These are phyloP conservation scores for Iberis amara DNA, from an alignment of 441 rosid species.

Conservation along the genomic window DNA sequence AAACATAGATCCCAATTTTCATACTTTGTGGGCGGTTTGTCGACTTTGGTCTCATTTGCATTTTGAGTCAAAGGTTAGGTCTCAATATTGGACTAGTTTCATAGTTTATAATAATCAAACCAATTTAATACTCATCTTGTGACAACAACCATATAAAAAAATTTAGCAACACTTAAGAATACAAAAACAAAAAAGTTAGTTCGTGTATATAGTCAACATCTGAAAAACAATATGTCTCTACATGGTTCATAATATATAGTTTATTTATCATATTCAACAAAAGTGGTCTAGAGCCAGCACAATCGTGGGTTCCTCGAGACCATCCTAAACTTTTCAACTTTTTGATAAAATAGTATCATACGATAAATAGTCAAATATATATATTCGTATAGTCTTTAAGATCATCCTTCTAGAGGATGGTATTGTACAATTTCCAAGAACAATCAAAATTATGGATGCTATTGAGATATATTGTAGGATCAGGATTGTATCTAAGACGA, in stretches of 20 bases:
- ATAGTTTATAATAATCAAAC: background rate
- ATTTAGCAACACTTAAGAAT: background rate
- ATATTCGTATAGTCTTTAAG: slow-evolving; percentile 1
- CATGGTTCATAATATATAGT: slow-evolving; percentile 7
- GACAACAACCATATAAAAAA: no score
- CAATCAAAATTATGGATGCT: slow-evolving; percentile 2
- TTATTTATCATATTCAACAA: slow-evolving; percentile 10
- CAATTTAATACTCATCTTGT: background rate
- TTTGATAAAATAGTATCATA: background rate
- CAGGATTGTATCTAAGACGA: no score
- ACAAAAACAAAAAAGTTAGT: background rate
- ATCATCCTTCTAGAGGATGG: background rate
- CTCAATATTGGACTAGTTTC: slow-evolving; percentile 21
- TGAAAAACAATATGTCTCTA: background rate
- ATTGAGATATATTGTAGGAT: no score
- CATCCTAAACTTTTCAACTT: slow-evolving; percentile 1
- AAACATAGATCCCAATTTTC: no score
- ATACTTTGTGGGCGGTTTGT: slow-evolving; percentile 31
- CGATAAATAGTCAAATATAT: slow-evolving; percentile 15
- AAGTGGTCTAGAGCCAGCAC: slow-evolving; percentile 28
- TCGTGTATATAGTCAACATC: background rate
- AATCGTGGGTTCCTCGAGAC: slow-evolving; percentile 15
- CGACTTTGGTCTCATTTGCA: slow-evolving; percentile 12
- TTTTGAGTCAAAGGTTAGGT: slow-evolving; percentile 23
- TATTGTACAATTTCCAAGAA: background rate